phyloP scores from a whole-genome alignment of 768 basidiomycete genomes.

The Kwoniella dendrophila region DNA sequence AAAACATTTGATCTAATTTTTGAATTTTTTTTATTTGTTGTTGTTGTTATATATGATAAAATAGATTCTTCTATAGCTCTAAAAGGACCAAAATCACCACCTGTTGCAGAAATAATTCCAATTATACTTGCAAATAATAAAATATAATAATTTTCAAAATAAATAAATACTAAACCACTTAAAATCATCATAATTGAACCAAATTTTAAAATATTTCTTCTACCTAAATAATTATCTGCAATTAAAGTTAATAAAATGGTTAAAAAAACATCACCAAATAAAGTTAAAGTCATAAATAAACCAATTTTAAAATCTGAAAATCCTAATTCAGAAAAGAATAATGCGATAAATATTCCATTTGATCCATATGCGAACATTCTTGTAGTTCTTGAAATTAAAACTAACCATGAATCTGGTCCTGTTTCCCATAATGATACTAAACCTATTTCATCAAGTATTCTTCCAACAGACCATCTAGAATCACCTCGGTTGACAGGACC shows the following conservation, averaged over 20 bases:
- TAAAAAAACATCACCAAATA: conserved; percentile 48
- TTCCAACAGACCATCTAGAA: too few relatives aligned
- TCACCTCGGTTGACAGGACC: too few relatives aligned
- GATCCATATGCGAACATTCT: conserved; percentile 45
- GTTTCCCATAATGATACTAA: conserved; percentile 23
- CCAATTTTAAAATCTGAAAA: conserved; percentile 46
- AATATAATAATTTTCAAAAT: conserved; percentile 38
- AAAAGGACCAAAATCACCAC: conserved; percentile 46
- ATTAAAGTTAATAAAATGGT: conserved; percentile 42
- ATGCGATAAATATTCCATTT: conserved; percentile 41
- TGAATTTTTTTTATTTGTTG: too few relatives aligned
- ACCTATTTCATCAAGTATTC: conserved; percentile 27
- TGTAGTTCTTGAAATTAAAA: conserved; percentile 35
- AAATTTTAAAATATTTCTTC: conserved; percentile 37
- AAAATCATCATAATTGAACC: conserved; percentile 43
- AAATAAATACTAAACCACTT: conserved; percentile 35
- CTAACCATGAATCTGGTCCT: conserved; percentile 33
- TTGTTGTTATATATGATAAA: conserved; percentile 38
- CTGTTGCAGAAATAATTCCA: conserved; percentile 43
- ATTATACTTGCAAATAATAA: conserved; percentile 41
- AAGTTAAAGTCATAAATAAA: conserved; percentile 49
- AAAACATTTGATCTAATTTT: conserved; percentile 32
- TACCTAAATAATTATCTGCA: conserved; percentile 45
- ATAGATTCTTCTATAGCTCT: conserved; percentile 49
- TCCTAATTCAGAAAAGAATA: conserved; percentile 40